phyloP scores from a whole-genome alignment of 2,329 filamentous ascomycete species.

The Epicoccum sorghinum region DNA sequence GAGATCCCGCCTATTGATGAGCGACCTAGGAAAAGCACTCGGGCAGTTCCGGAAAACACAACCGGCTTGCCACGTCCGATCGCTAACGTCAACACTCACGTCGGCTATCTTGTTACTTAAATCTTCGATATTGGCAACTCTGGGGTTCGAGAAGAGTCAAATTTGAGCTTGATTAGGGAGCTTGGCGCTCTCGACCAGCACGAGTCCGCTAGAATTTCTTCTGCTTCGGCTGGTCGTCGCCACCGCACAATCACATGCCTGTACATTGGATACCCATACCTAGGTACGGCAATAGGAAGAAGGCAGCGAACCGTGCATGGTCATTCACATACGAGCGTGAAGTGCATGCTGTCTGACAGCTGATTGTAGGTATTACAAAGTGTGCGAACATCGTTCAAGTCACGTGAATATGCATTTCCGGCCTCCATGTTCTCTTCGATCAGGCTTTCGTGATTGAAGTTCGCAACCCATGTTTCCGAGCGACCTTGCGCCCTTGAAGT shows the following conservation, averaged over 20 bases:
- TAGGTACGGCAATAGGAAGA: too few relatives aligned
- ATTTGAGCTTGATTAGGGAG: not conserved
- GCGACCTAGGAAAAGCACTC: not conserved
- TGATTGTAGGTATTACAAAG: too few relatives aligned
- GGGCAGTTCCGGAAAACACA: conserved; percentile 15
- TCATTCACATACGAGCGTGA: too few relatives aligned
- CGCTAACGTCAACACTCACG: conserved; percentile 22
- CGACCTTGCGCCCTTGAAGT: not conserved
- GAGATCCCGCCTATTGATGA: conserved; percentile 9
- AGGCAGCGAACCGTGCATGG: too few relatives aligned
- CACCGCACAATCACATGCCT: not conserved
- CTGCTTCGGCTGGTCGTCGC: not conserved
- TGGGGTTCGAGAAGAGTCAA: not conserved
- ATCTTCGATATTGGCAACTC: not conserved
- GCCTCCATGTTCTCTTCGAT: not conserved
- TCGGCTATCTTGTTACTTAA: conserved; percentile 5
- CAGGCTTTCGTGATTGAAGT: not conserved
- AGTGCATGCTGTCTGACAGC: too few relatives aligned
- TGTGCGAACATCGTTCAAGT: too few relatives aligned
- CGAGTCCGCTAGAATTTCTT: not conserved
- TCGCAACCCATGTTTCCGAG: not conserved
- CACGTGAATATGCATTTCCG: too few relatives aligned
- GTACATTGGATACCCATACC: too few relatives aligned
- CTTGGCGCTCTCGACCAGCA: not conserved
- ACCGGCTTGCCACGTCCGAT: conserved; percentile 18